Evolutionary conservation across 148 eudicot genomes (phyloP).

Genomic region (Persicaria maculosa): DNA sequence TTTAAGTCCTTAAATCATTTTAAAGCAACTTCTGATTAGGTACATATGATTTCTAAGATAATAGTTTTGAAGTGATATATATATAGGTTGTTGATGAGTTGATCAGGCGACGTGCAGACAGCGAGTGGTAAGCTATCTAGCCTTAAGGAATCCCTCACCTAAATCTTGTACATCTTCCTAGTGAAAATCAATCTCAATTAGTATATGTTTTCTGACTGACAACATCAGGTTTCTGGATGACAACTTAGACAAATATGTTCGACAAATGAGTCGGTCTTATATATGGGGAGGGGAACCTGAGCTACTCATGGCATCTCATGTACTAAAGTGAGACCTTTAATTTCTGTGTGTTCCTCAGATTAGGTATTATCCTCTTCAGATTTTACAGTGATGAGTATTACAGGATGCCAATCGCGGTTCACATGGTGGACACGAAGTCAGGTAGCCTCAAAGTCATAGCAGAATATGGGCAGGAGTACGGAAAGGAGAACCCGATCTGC

Average conservation of each 20-base stretch:
- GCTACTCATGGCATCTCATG: constrained; percentile 86
- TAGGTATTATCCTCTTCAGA: not conserved
- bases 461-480: constrained; percentile 82
- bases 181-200: too few species aligned
- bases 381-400: not conserved
- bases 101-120: constrained; percentile 65
- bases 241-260: constrained; percentile 61
- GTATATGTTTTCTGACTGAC: too few species aligned
- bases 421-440: constrained; percentile 59
- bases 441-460: constrained; percentile 47
- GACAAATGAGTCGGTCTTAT: constrained; percentile 58
- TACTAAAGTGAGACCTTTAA: constrained; percentile 43
- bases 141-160: too few species aligned
- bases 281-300: constrained; percentile 97
- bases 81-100: constrained; percentile 56
- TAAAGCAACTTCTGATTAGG: not conserved
- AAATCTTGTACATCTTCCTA: too few species aligned
- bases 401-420: constrained; percentile 79
- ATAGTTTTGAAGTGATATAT: too few species aligned
- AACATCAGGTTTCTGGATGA: constrained; percentile 68
- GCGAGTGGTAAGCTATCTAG: constrained; percentile 52
- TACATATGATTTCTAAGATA: constrained; percentile 22
- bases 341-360: not conserved
- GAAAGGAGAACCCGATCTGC: constrained; percentile 50
- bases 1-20: not conserved